Evolutionary conservation across 2,329 filamentous ascomycete species (phyloP).

Genomic region (Trichophyton rubrum): DNA sequence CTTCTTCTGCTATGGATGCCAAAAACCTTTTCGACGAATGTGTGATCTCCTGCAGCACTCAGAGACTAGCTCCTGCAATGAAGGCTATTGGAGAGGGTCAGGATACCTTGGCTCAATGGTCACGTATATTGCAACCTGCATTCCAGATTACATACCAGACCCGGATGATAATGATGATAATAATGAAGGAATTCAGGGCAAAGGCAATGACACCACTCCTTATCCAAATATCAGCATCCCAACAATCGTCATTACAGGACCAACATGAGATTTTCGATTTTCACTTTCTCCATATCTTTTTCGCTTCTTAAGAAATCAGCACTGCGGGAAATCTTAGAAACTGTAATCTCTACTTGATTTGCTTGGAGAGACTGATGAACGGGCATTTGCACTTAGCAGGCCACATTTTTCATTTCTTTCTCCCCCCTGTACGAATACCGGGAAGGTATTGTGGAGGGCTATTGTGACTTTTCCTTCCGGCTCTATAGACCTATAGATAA

Average conservation of each 20-base stretch:
- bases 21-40: conserved; percentile 11
- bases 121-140: conserved; percentile 11
- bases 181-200: neutral
- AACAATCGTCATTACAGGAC: neutral
- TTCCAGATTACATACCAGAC: neutral
- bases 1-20: conserved; percentile 13
- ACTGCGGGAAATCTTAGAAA: too few species aligned
- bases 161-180: neutral
- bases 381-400: neutral
- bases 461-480: neutral
- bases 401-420: neutral
- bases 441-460: neutral
- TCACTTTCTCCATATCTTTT: too few species aligned
- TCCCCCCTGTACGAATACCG: neutral
- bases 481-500: neutral
- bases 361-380: neutral
- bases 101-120: conserved; percentile 10
- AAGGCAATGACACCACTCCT: neutral
- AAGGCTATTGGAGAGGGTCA: conserved; percentile 12
- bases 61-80: conserved; percentile 13
- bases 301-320: too few species aligned
- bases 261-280: neutral
- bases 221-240: neutral
- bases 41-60: conserved; percentile 17
- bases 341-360: neutral